These are phyloP conservation scores for Fragaria nilgerrensis DNA, from an alignment of 306 rosid genomes.

Conservation along the genomic window DNA sequence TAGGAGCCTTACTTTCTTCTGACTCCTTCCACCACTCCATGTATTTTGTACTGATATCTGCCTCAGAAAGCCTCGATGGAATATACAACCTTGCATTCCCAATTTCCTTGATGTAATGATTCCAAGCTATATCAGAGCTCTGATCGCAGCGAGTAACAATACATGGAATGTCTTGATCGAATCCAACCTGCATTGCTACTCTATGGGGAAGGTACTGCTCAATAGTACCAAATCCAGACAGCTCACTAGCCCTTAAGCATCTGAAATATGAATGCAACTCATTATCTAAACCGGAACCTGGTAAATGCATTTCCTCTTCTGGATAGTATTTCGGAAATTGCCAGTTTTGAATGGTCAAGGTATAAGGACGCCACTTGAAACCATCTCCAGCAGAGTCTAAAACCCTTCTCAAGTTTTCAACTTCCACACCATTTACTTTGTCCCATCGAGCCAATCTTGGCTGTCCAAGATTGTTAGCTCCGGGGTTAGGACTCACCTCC, in stretches of 20 bases:
- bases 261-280: conserved; percentile 21
- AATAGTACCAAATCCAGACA: conserved; percentile 37
- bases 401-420: conserved; percentile 34
- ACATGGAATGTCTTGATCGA: conserved; percentile 30
- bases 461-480: background rate
- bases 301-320: conserved; percentile 29
- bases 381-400: conserved; percentile 15
- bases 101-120: conserved; percentile 27
- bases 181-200: conserved; percentile 25
- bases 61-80: background rate
- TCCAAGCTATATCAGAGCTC: conserved; percentile 32
- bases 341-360: conserved; percentile 7
- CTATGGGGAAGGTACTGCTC: conserved; percentile 51
- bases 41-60: background rate
- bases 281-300: conserved; percentile 9
- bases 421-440: conserved; percentile 16
- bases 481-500: conserved; percentile 34
- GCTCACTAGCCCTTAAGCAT: conserved; percentile 39
- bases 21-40: background rate
- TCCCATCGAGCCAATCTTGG: conserved; percentile 42
- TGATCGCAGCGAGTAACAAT: too few species aligned
- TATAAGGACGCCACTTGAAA: conserved; percentile 58
- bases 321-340: conserved; percentile 28
- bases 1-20: too few species aligned
- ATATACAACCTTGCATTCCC: background rate